Base-by-base conservation (phyloP, 805 yeast genomes). In the Blastobotrys chiropterorum region DNA sequence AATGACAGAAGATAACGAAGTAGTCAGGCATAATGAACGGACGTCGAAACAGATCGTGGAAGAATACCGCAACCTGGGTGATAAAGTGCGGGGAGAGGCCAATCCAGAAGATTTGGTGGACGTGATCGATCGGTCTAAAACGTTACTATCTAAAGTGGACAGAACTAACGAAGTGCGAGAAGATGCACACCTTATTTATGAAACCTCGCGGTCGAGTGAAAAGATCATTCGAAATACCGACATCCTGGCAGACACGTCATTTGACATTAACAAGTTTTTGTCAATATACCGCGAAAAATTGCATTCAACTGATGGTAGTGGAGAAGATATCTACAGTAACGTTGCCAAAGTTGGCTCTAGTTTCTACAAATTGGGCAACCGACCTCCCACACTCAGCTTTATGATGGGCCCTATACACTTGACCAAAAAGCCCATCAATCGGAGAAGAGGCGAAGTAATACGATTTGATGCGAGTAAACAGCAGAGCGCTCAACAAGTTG, bases 361-460 rank as follows among this genome's bases (percentile, higher is more conserved):
- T 13, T 21, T 30, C 5, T 43, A 43, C 38, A 19, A 21, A 4
- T n/a, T 14, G 11, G 11, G 34, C 51, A 62, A 62, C 2, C 72
- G 75, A 47, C 74, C 85, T 0, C 66, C 74, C 0, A 75, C 80
- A 0, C 68, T 74, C 17, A 86, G 83, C 56, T 86, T 84, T 62
- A 66, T 88, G 54, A 69, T 82, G 50, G 95, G 95, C 0, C 90
- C 95, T 0, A 68, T 87, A 42, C 80, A 78, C 15, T 71, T 83
- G 1, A 84, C 83, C 56, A 76, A 78, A 55, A 79, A 76, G 58
- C 67, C 64, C 2, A 34, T 53, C 13, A 15, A 40, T 15, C 20
- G 16, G 3, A 15, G 20, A 3, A 15, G 43, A 3, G 20, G 43
- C 6, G 20, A 40, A 15, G 44, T 48, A 44, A 42, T 48, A 8